phyloP scores from a whole-genome alignment of 1,139 yeast genomes.

The Candida neerlandica region DNA sequence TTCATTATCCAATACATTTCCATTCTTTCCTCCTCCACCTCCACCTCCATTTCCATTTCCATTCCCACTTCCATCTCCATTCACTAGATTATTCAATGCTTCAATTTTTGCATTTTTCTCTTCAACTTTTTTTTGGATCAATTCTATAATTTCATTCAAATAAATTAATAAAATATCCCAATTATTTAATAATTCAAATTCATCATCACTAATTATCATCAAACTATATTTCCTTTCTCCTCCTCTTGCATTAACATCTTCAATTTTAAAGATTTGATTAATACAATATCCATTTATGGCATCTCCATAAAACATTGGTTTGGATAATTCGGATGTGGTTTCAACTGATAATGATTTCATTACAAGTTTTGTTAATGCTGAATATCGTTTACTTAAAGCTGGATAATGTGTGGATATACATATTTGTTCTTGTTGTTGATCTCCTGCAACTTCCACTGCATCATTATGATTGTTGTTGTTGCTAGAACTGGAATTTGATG shows the following conservation, averaged over 20 bases:
- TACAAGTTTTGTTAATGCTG: slow-evolving; percentile 60
- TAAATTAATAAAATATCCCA: slow-evolving; percentile 62
- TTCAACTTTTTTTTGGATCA: slow-evolving; percentile 49
- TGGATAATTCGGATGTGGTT: slow-evolving; percentile 62
- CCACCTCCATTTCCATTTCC: neutral
- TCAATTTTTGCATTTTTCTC: slow-evolving; percentile 12
- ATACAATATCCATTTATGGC: slow-evolving; percentile 67
- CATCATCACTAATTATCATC: slow-evolving; percentile 63
- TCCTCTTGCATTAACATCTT: slow-evolving; percentile 75
- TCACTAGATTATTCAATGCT: slow-evolving; percentile 4
- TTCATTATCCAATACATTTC: slow-evolving; percentile 47
- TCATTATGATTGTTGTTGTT: no score
- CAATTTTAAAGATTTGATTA: slow-evolving; percentile 64
- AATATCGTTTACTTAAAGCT: slow-evolving; percentile 50
- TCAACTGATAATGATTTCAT: slow-evolving; percentile 74
- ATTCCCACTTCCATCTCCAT: no score
- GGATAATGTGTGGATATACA: slow-evolving; percentile 66
- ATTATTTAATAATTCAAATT: slow-evolving; percentile 50
- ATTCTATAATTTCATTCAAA: slow-evolving; percentile 51
- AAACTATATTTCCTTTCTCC: slow-evolving; percentile 73
- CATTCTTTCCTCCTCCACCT: slow-evolving; percentile 18
- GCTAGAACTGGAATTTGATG: no score
- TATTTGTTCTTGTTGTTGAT: neutral
- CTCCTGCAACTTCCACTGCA: no score
- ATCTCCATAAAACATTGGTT: slow-evolving; percentile 76